Evolutionary conservation across 2,329 filamentous ascomycete genomes (phyloP), one percentile per base, ranked within the genome.

Genomic region (Dothidotthia symphoricarpi): DNA sequence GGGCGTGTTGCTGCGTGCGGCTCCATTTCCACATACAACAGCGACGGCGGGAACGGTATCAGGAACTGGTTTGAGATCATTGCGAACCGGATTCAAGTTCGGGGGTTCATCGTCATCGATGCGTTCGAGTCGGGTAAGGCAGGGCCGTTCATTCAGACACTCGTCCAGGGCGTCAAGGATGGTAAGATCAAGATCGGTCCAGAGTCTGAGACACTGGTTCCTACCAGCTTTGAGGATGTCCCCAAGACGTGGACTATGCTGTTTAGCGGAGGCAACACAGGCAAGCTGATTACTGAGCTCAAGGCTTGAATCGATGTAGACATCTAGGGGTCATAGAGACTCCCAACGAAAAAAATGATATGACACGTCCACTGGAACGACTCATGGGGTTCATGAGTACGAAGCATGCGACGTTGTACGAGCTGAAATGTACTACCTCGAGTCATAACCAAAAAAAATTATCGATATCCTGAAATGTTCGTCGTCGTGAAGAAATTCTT

Each of bases 171-270:
- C 6, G 52, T 56, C 11, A 63, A 69, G 47, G 69, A 72, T n/a
- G 72, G 72, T 11, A 75, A 73, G 65, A 63, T 76, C 35, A 55
- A 66, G 35, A 55, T 73, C 22, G 63, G 65, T 1, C 61, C 67
- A 24, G 70, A 74, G 38, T 69, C 58, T 31, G 72, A 76, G 65
- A 75, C 71, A 16, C 53, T 76, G 5, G 67, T 76, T 3, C 61
- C 69, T 26, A 66, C 69, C 0, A 60, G 55, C 38, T 75, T 76
- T 49, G 74, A 76, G 49, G 69, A 74, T 37, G 54, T 76, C 7
- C 73, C 73, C 2, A 68, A 68, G 55, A 73, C 70, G 16, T 76
- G 74, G 74, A 53, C 66, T 48, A 63, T 68, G 62, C 50, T 76
- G 47, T 76, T 75, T 41, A 55, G 66, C 9, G 73, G 74, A 3